Percentiles rank a stretch among this genome's conserved stretches.
Evolutionary conservation across 2,329 filamentous ascomycete species (phyloP).

Genomic region (Pseudomassariella vexata): DNA sequence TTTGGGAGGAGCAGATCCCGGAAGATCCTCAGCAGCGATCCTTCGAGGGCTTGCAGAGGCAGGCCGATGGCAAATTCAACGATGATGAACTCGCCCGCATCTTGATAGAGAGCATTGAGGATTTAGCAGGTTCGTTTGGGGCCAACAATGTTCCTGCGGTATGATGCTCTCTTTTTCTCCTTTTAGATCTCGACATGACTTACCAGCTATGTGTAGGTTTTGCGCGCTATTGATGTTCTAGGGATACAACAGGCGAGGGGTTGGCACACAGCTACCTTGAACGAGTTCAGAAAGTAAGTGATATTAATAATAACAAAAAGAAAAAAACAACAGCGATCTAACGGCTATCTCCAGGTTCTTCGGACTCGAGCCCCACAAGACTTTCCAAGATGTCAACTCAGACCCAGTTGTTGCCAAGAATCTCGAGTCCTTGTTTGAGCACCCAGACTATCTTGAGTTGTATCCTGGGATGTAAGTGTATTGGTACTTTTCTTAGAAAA

Average conservation of each 20-base stretch:
- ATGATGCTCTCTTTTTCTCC: no score
- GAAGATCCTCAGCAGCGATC: slow-evolving; percentile 46
- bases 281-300: slow-evolving; percentile 46
- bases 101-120: slow-evolving; percentile 39
- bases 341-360: no score
- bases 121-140: slow-evolving; percentile 44
- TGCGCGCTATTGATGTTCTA: slow-evolving; percentile 41
- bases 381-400: slow-evolving; percentile 45
- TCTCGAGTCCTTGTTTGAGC: slow-evolving; percentile 40
- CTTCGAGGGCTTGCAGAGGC: slow-evolving; percentile 42
- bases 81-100: slow-evolving; percentile 38
- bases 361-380: slow-evolving; percentile 41
- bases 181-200: no score
- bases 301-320: no score
- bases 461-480: slow-evolving; percentile 56
- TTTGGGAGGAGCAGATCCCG: slow-evolving; percentile 29
- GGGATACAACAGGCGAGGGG: slow-evolving; percentile 39
- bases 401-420: slow-evolving; percentile 39
- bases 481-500: no score
- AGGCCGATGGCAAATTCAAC: slow-evolving; percentile 26
- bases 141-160: slow-evolving; percentile 40
- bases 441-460: slow-evolving; percentile 48
- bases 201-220: no score
- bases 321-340: no score
- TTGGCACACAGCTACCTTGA: slow-evolving; percentile 46